Percentiles rank a stretch among this genome's conserved stretches.
phyloP scores from a whole-genome alignment of 768 basidiomycete species.

The Botryobasidium botryosum region DNA sequence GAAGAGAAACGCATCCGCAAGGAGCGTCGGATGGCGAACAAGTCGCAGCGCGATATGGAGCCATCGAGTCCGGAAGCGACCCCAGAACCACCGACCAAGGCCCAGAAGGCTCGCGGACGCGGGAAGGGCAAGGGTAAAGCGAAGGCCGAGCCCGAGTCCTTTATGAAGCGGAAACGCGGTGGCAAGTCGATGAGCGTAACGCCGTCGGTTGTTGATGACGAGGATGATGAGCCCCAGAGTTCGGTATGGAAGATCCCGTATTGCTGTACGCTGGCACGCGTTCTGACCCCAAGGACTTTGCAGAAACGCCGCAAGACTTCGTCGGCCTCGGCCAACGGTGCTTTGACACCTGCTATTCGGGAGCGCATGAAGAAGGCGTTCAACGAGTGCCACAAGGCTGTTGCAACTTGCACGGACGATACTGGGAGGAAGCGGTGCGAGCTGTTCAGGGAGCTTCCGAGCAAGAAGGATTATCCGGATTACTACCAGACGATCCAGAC shows the following conservation, averaged over 20 bases:
- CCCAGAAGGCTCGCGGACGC: no score
- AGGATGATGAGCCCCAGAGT: constrained; percentile 53
- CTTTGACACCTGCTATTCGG: constrained; percentile 29
- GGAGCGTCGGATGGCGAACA: constrained; percentile 3
- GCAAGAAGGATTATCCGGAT: constrained; percentile 65
- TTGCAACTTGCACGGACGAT: constrained; percentile 51
- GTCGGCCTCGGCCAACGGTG: constrained; percentile 21
- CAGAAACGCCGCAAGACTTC: constrained; percentile 82
- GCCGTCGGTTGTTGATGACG: constrained; percentile 53
- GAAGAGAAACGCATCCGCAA: constrained; percentile 12
- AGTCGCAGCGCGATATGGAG: no score
- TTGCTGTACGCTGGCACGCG: not conserved
- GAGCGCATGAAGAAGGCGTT: constrained; percentile 75
- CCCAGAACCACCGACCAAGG: no score
- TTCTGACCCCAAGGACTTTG: constrained; percentile 5
- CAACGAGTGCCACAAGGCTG: constrained; percentile 56
- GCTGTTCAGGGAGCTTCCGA: constrained; percentile 76
- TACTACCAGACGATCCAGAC: constrained; percentile 79
- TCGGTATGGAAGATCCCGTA: constrained; percentile 36
- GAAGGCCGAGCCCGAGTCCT: no score
- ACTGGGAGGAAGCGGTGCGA: constrained; percentile 69
- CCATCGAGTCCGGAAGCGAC: no score
- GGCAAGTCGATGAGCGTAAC: constrained; percentile 64
- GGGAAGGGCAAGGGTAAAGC: constrained; percentile 2
- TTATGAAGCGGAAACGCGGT: constrained; percentile 66